phyloP scores from a whole-genome alignment of 1,139 yeast genomes.

The Hyphopichia burtonii region DNA sequence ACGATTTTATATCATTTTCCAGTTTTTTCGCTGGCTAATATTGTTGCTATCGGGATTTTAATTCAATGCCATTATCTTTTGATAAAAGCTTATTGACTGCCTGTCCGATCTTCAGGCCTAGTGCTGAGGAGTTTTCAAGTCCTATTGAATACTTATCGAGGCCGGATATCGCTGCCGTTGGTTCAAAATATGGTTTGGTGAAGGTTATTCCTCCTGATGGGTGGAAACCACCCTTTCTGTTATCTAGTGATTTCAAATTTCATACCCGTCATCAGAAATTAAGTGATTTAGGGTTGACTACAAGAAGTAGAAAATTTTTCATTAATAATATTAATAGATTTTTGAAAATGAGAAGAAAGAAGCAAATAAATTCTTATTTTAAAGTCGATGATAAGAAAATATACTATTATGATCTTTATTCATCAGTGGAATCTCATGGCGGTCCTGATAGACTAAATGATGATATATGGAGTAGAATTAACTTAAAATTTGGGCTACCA shows the following conservation, averaged over 20 bases:
- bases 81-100: constrained; percentile 29
- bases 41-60: background rate
- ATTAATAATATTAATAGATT: constrained; percentile 59
- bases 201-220: constrained; percentile 62
- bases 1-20: too few species aligned
- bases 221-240: constrained; percentile 55
- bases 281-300: constrained; percentile 60
- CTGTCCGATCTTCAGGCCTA: constrained; percentile 61
- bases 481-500: constrained; percentile 23
- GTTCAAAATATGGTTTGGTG: constrained; percentile 60
- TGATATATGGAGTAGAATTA: constrained; percentile 34
- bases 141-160: constrained; percentile 64
- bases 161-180: constrained; percentile 48
- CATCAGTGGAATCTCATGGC: constrained; percentile 37
- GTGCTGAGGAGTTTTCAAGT: constrained; percentile 51
- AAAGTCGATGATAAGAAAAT: constrained; percentile 16
- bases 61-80: constrained; percentile 10
- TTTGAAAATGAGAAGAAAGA: constrained; percentile 43
- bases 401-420: constrained; percentile 55
- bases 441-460: constrained; percentile 20
- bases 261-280: constrained; percentile 65
- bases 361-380: constrained; percentile 26
- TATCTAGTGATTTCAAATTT: constrained; percentile 56
- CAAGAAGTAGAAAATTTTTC: constrained; percentile 63
- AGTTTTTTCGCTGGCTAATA: background rate